Conservation (phyloP, 2,329 filamentous ascomycete genomes). For the Claviceps spartinae region DNA sequence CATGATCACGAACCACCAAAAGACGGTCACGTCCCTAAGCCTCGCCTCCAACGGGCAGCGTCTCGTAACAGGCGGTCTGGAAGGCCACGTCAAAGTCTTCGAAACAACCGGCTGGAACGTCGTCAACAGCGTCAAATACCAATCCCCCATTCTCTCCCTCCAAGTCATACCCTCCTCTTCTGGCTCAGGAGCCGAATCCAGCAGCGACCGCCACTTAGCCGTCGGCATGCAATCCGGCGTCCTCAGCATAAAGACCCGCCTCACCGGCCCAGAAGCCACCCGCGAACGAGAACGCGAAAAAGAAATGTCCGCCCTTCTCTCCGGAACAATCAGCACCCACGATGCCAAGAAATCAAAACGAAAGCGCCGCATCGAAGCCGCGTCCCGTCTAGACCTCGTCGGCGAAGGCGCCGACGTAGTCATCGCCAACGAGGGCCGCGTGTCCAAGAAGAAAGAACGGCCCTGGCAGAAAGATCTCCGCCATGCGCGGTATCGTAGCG, state of each 20-base stretch:
- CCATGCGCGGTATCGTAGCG: slow-evolving; percentile 60
- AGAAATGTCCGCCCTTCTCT: slow-evolving; percentile 71
- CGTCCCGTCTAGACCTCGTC: slow-evolving; percentile 56
- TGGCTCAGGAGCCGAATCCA: slow-evolving; percentile 29
- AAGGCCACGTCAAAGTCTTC: slow-evolving; percentile 95
- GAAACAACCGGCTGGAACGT: slow-evolving; percentile 93
- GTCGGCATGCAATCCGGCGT: slow-evolving; percentile 92
- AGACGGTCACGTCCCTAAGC: slow-evolving; percentile 82
- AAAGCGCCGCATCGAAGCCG: slow-evolving; percentile 38
- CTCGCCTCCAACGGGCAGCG: slow-evolving; percentile 69
- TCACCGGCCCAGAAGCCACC: slow-evolving; percentile 68
- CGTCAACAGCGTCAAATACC: slow-evolving; percentile 88
- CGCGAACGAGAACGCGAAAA: slow-evolving; percentile 64
- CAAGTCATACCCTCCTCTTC: slow-evolving; percentile 46
- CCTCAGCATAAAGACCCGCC: slow-evolving; percentile 79
- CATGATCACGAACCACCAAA: slow-evolving; percentile 87
- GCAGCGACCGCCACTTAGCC: slow-evolving; percentile 85
- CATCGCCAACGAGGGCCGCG: slow-evolving; percentile 55
- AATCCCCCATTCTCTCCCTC: slow-evolving; percentile 76
- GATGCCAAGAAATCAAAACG: slow-evolving; percentile 60
- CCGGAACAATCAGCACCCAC: slow-evolving; percentile 64
- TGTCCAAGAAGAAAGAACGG: slow-evolving; percentile 46
- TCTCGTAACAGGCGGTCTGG: slow-evolving; percentile 75
- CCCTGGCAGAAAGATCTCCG: slow-evolving; percentile 73
- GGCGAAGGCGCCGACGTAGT: slow-evolving; percentile 81